These are phyloP conservation scores for Arachnomyces sp. DNA, from an alignment of 2,329 filamentous ascomycete genomes.

Conservation along the genomic window DNA sequence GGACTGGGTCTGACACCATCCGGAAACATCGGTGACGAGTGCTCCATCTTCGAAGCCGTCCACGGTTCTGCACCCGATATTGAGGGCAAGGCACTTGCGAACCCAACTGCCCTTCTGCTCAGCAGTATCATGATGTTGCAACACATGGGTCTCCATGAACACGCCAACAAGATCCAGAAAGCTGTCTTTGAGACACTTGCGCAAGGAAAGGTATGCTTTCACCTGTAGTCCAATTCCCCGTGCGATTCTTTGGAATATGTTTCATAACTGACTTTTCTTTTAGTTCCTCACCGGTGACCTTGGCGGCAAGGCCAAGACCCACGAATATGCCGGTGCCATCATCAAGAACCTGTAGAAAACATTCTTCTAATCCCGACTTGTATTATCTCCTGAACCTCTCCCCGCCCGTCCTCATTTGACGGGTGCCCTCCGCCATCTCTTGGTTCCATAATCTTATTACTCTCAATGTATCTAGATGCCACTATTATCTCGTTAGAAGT, in stretches of 20 bases:
- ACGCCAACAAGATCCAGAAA: conserved; percentile 83
- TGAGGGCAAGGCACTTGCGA: conserved; percentile 89
- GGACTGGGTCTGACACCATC: conserved; percentile 95
- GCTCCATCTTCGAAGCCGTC: conserved; percentile 99
- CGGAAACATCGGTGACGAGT: conserved; percentile 97
- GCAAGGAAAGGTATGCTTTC: conserved; percentile 69
- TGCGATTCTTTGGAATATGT: not conserved
- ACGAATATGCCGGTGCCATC: conserved; percentile 88
- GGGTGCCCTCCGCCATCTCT: conserved; percentile 22
- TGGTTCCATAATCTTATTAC: no score
- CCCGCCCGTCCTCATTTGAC: no score
- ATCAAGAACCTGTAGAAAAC: conserved; percentile 55
- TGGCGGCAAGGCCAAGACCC: conserved; percentile 91
- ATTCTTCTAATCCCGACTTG: conserved; percentile 18
- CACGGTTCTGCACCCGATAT: conserved; percentile 97
- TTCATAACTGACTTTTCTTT: conserved; percentile 11
- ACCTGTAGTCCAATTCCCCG: not conserved
- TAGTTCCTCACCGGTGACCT: conserved; percentile 84
- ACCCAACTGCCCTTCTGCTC: conserved; percentile 92
- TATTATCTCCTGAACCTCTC: conserved; percentile 25
- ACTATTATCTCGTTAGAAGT: conserved; percentile 8
- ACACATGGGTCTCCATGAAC: conserved; percentile 84
- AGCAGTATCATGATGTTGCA: conserved; percentile 99
- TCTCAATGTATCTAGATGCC: conserved; percentile 25
- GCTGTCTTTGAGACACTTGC: conserved; percentile 92